Percentiles rank a stretch among this genome's conserved stretches.
Evolutionary conservation across 805 yeast genomes (phyloP).

Genomic region (Candida taoyuanica): DNA sequence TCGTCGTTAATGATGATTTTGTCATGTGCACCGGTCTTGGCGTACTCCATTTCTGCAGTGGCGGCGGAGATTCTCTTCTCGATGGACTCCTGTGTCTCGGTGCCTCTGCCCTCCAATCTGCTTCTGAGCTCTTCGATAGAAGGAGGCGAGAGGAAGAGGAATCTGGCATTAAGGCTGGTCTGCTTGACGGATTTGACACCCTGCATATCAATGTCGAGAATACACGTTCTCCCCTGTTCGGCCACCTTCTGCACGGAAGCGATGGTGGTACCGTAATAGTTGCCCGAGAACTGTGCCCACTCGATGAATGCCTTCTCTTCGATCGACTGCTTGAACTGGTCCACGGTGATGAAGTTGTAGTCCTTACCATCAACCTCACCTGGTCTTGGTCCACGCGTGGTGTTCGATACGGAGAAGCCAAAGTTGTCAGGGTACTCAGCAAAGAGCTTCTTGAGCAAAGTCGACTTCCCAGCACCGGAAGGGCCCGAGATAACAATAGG

Average conservation of each 20-base stretch:
- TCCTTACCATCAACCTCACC: conserved; percentile 90
- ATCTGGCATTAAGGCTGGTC: conserved; percentile 79
- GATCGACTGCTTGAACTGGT: conserved; percentile 72
- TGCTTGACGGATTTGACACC: conserved; percentile 92
- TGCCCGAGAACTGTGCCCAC: conserved; percentile 98
- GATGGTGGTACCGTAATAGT: conserved; percentile 92
- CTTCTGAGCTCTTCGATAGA: conserved; percentile 69
- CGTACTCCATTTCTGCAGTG: conserved; percentile 79
- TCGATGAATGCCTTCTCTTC: conserved; percentile 78
- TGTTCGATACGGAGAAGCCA: conserved; percentile 91
- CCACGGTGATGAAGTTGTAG: conserved; percentile 81
- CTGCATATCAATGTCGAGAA: conserved; percentile 97
- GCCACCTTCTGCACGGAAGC: conserved; percentile 67
- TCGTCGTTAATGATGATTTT: conserved; percentile 85
- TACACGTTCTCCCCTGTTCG: conserved; percentile 66
- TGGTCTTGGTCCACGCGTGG: conserved; percentile 86
- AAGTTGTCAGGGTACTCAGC: conserved; percentile 86
- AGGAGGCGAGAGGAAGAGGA: conserved; percentile 88
- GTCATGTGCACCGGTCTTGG: conserved; percentile 91
- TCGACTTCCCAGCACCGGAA: conserved; percentile 93
- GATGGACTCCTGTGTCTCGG: conserved; percentile 85
- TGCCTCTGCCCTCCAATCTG: conserved; percentile 86
- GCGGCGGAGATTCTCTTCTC: conserved; percentile 87
- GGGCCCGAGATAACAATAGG: conserved; percentile 98
- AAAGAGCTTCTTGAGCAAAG: conserved; percentile 82